Base-by-base conservation (phyloP, 2,329 filamentous ascomycete genomes). In the Ophiognomonia clavigignenti-juglandacearum region DNA sequence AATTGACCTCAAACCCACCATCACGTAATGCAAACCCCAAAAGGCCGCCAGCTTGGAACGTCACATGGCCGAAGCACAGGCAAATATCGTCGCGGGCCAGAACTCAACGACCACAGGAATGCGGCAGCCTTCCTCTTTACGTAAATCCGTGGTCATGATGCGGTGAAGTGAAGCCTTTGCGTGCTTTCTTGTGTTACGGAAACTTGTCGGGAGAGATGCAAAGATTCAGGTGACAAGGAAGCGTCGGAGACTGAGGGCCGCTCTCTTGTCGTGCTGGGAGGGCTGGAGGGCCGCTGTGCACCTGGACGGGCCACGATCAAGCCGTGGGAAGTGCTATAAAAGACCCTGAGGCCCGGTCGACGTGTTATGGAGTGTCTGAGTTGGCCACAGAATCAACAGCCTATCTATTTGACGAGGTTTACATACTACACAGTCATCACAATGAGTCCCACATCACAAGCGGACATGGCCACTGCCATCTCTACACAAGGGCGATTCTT, bases 401-500 rank as follows among this genome's bases (percentile, higher is more conserved):
- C 20, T 11, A 22, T 31, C 9, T 7, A 4, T 18, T 7, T 16
- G 26, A 10, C 18, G 14, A n/a, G n/a, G 3, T 20, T 24, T 13
- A 22, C 7, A 34, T 4, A 13, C 9, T 35, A 13, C 13, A 20
- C n/a, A 6, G 13, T 38, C 22, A 11, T 7, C 7, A 36, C 11
- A 3, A 11, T 27, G 9, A 23, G 13, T 24, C 5, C 24, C 6
- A 44, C 26, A 27, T 13, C 14, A 3, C 35, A 31, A 5, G 26
- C 19, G 14, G 34, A 8, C 18, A 23, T 31, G 4, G n/a, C 27
- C 19, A 39, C 42, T 18, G 10, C 38, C 20, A 42, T 51, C 27
- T 19, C 39, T 23, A n/a, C 35, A 26, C 36, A 20, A 22, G 62
- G 55, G 4, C 74, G 56, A 22, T 66, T 58, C 36, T 65, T 57